Evolutionary conservation across 208 protist species (phyloP), one percentile per base, ranked within the genome.

Genomic region (Trypanosoma vivax): DNA sequence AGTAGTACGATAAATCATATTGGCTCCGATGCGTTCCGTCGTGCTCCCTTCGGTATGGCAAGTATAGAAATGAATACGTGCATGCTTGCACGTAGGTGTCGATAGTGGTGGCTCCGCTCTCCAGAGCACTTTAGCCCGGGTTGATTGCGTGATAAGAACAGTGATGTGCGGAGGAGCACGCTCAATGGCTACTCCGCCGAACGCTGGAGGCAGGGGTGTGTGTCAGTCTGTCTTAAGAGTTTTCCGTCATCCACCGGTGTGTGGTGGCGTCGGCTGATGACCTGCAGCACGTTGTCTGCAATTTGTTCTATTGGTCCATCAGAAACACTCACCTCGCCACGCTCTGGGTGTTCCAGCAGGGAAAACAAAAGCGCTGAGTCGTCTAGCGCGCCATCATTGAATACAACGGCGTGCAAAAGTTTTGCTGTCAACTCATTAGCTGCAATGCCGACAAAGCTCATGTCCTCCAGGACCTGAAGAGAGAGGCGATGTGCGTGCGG

Each of bases 341-440:
- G 79, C 73, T 95, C 89, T 31, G 89, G 89, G 68, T 80, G 83
- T 77, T 95, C 89, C 41, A 93, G 78, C 40, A 90, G 43, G 21
- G 82, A 70, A 31, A 95, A 95, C 23, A 95, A 69, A 14, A 95
- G 73, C 16, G 81, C 65, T 3, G 85, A 93, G 73, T 90, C 72
- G 40, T 95, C 89, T 31, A 88, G 70, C 23, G 85, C 73, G 13
- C 82, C 83, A 60, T 93, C 89, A 56, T 77, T 76, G 54, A 95
- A 93, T 33, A 71, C 43, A 50, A 65, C 60, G 13, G 71, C 73
- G 48, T 83, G 74, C 41, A 93, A 47, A 33, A 95, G 61, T 54
- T 85, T 70, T n/a, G 38, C 25, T 21, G 89, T 95, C 7, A 72
- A 33, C 11, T 76, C 74, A 57, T 90, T 64, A 61, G 85, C 92